Base-by-base conservation (phyloP, 2,329 filamentous ascomycete species). In the Paraconiothyrium sp. region DNA sequence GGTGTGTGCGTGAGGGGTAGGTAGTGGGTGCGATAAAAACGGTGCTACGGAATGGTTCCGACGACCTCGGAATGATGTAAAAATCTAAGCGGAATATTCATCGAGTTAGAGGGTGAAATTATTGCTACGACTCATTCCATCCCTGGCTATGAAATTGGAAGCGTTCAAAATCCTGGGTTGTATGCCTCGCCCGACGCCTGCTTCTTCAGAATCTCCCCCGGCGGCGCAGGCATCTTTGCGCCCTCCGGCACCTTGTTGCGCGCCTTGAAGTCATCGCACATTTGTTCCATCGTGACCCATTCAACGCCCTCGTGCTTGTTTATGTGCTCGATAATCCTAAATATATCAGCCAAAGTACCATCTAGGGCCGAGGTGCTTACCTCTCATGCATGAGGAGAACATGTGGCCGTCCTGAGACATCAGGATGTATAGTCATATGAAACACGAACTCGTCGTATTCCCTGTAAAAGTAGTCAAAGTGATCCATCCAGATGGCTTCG, bases 371-470 rank as follows among this genome's bases (percentile, higher is more conserved):
- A 6, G 3, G 14, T 13, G 70, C 77, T 67, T 75, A 87, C 84
- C 88, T 84, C 77, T 92, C 89, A 65, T 92, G 89, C 90, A 92
- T 92, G 7, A 92, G 79, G 32, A 93, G 69, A 0, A 88, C 90
- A 76, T 93, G 90, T 0, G 90, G 90, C 20, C 89, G 83, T 0
- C 91, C 91, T 34, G 64, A 69, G 7, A 78, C 76, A 68, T 93
- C 90, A 0, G 90, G 91, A 75, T 93, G 90, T 39, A 92, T 89
- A 0, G 90, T 93, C 76, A 93, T 90, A 0, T 91, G 90, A 68
- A 93, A 92, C 56, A 92, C 85, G 64, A 92, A 92, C 67, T 91
- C 89, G 67, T 93, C 90, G 64, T 92, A 90, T 75, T 93, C 89
- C 32, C 90, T 83, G 74, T 93, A 93, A 70, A 91, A 92, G 77